Percentiles rank a stretch among this genome's conserved stretches.
phyloP scores from a whole-genome alignment of 306 rosid species.

The Astragalus membranaceus region DNA sequence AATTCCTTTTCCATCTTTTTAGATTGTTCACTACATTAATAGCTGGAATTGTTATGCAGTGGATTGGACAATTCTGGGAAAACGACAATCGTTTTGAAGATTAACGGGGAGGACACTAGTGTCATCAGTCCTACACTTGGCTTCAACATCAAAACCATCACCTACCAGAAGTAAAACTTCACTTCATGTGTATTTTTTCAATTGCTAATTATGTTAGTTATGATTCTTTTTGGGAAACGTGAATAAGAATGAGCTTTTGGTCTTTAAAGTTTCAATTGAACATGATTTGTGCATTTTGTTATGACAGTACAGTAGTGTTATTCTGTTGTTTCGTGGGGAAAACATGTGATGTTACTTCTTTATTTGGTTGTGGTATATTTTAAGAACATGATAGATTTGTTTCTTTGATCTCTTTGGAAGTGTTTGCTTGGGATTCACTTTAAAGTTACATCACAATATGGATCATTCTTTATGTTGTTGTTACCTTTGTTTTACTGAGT shows the following conservation, averaged over 20 bases:
- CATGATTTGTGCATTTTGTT: neutral
- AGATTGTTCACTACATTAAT: neutral
- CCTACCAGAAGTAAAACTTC: slow-evolving; percentile 59
- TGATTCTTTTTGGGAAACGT: neutral
- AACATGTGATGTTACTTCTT: neutral
- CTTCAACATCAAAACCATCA: slow-evolving; percentile 89
- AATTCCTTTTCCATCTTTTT: neutral
- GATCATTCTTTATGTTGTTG: neutral
- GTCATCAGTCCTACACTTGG: slow-evolving; percentile 94
- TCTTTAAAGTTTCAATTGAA: neutral
- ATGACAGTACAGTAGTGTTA: neutral
- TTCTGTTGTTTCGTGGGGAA: neutral
- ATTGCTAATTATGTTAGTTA: neutral
- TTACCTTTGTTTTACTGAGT: neutral
- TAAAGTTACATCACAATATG: neutral
- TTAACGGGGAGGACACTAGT: slow-evolving; percentile 91
- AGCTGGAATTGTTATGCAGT: slow-evolving; percentile 24
- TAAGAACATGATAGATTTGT: neutral
- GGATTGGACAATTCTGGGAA: slow-evolving; percentile 95
- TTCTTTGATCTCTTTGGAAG: neutral
- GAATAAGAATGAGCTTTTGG: neutral
- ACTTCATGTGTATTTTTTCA: neutral
- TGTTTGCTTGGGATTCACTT: neutral
- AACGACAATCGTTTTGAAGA: slow-evolving; percentile 85
- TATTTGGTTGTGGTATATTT: neutral